phyloP scores from a whole-genome alignment of 345 rosid genomes.

The Populus alba region DNA sequence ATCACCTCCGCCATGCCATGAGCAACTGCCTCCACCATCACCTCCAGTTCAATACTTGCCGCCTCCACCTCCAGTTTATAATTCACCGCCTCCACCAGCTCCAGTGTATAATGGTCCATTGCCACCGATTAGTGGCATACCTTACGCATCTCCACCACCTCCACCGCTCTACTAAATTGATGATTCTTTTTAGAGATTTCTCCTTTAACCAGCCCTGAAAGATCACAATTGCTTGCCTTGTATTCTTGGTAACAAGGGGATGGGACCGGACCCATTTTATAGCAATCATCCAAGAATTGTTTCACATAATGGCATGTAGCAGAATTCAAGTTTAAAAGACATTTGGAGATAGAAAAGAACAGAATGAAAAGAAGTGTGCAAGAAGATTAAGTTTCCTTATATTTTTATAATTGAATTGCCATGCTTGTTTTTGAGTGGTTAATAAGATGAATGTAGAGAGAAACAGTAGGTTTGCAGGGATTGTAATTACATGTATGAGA shows the following conservation, averaged over 20 bases:
- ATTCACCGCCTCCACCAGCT: constrained; percentile 17
- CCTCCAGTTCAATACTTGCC: constrained; percentile 5
- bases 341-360: background rate
- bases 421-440: background rate
- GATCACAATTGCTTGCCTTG: background rate
- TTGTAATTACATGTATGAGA: constrained; percentile 16
- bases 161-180: constrained; percentile 16
- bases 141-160: constrained; percentile 48
- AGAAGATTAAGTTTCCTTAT: background rate
- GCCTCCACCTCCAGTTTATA: constrained; percentile 16
- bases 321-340: background rate
- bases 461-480: constrained; percentile 5
- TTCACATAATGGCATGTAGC: background rate
- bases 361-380: background rate
- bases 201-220: background rate
- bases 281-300: background rate
- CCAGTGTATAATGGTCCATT: constrained; percentile 25
- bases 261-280: background rate
- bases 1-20: constrained; percentile 9
- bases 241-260: background rate
- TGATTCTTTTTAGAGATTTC: background rate
- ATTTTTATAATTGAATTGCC: background rate
- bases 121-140: constrained; percentile 29
- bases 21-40: background rate
- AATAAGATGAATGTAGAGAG: constrained; percentile 13